Percentiles rank a stretch among this genome's conserved stretches.
phyloP scores from a whole-genome alignment of 768 basidiomycete genomes.

The Gymnopilus dilepis region DNA sequence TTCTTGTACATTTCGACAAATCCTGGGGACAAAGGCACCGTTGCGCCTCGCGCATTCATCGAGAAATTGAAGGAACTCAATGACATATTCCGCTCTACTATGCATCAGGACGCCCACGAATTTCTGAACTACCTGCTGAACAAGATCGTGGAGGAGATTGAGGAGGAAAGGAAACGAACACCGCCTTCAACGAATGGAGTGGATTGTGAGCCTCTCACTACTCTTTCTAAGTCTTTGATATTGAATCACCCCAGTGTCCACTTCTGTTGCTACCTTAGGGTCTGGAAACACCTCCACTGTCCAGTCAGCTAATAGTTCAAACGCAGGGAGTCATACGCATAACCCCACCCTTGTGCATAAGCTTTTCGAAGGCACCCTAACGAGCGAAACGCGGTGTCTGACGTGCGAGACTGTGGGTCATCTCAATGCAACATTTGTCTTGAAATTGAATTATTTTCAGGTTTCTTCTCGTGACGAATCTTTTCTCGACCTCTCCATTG shows the following conservation, averaged over 20 bases:
- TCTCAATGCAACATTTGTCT: constrained; percentile 5
- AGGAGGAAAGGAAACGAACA: constrained; percentile 63
- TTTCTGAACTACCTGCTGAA: constrained; percentile 96
- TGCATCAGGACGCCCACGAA: constrained; percentile 99
- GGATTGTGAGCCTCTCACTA: constrained; percentile 59
- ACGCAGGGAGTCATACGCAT: constrained; percentile 50
- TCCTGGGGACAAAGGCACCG: constrained; percentile 79
- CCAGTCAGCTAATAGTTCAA: constrained; percentile 48
- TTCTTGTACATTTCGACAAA: constrained; percentile 84
- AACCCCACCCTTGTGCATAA: constrained; percentile 84
- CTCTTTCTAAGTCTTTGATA: constrained; percentile 6
- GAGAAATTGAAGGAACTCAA: constrained; percentile 94
- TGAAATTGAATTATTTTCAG: constrained; percentile 42
- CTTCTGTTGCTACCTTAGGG: constrained; percentile 61
- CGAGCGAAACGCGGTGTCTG: constrained; percentile 96
- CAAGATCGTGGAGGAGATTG: constrained; percentile 91
- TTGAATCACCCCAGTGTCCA: constrained; percentile 52
- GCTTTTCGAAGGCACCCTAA: constrained; percentile 91
- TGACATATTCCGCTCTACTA: constrained; percentile 85
- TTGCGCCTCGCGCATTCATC: constrained; percentile 90
- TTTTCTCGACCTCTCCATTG: constrained; percentile 98
- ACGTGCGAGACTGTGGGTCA: constrained; percentile 91
- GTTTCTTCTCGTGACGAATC: constrained; percentile 93
- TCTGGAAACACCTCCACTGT: constrained; percentile 47
- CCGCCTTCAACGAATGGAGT: constrained; percentile 51